Evolutionary conservation across 768 basidiomycete genomes (phyloP).

Genomic region (Boletus sensibilis): DNA sequence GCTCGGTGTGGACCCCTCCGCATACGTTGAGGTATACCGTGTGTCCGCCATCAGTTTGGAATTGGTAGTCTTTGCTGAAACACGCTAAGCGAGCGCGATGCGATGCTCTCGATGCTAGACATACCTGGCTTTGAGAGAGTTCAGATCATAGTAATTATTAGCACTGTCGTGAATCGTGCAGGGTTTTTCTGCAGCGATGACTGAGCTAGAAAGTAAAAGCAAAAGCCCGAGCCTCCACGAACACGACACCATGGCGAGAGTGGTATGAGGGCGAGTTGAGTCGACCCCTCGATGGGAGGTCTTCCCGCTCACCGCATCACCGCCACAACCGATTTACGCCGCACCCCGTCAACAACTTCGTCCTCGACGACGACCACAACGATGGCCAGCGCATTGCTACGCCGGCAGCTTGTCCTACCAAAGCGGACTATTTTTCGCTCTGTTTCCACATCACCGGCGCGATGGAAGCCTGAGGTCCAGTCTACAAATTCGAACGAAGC

Average conservation of each 20-base stretch:
- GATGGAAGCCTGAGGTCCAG: constrained; percentile 24
- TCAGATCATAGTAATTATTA: constrained; percentile 67
- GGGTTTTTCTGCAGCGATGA: constrained; percentile 46
- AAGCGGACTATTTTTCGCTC: constrained; percentile 28
- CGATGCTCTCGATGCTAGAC: constrained; percentile 5
- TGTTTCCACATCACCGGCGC: constrained; percentile 24
- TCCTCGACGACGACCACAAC: constrained; percentile 32
- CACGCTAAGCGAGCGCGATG: constrained; percentile 8
- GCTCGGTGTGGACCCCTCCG: constrained; percentile 51
- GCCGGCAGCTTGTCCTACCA: constrained; percentile 49
- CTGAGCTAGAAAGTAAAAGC: constrained; percentile 3
- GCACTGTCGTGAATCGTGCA: constrained; percentile 53
- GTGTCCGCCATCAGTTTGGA: constrained; percentile 47
- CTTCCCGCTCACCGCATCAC: constrained; percentile 5
- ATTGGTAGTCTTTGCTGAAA: constrained; percentile 62
- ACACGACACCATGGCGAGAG: constrained; percentile 1
- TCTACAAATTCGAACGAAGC: constrained; percentile 29
- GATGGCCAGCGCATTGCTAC: constrained; percentile 69
- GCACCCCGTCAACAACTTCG: constrained; percentile 6
- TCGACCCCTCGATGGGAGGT: constrained; percentile 29
- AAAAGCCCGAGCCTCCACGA: background rate
- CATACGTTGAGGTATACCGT: constrained; percentile 65
- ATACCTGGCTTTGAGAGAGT: constrained; percentile 57
- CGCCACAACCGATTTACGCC: constrained; percentile 31
- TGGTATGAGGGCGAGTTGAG: constrained; percentile 10